Evolutionary conservation across 345 rosid genomes (phyloP), one percentile per base, ranked within the genome.

Genomic region (Linum lewisii): DNA sequence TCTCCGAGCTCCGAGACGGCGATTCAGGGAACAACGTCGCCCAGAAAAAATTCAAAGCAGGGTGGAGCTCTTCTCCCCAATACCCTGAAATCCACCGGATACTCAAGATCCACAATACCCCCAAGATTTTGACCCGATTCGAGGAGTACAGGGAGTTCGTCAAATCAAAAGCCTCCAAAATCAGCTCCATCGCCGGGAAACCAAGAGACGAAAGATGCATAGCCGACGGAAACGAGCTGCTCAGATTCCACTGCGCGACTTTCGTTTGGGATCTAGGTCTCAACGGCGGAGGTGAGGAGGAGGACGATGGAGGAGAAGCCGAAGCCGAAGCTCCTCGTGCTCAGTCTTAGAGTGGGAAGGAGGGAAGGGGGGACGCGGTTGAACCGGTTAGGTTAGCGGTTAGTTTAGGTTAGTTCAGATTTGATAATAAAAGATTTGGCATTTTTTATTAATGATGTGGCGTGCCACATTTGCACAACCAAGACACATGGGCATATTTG

Each of bases 211-310:
- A 82, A 72, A 73, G 98, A n/a, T 92, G 98, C 66, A 74, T 83
- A n/a, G 96, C 88, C 29, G 98, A 92, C 70, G 98, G 98, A 9
- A 92, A 92, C 65, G 98, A 92, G 79, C 93, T 92, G 2, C 15
- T 92, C 64, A 73, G 97, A 36, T 92, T 92, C 64, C 76, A 86
- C 68, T 88, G 97, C 63, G 81, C 97, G 21, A 86, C 96, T n/a
- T 92, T 92, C 53, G 71, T 76, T 75, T 92, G 98, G 45, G 81
- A 83, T 45, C 58, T 92, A 71, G 98, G 98, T 19, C 67, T 2
- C 6, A 78, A 76, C 22, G 89, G 89, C 13, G 24, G 24, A 26
- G 32, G n/a, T n/a, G n/a, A n/a, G n/a, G n/a, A n/a, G n/a, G n/a
- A n/a, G n/a, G n/a, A n/a, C n/a, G n/a, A n/a, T n/a, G n/a, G n/a